Evolutionary conservation across 768 basidiomycete species (phyloP).

Genomic region (Leccinum olivaceopallidum): DNA sequence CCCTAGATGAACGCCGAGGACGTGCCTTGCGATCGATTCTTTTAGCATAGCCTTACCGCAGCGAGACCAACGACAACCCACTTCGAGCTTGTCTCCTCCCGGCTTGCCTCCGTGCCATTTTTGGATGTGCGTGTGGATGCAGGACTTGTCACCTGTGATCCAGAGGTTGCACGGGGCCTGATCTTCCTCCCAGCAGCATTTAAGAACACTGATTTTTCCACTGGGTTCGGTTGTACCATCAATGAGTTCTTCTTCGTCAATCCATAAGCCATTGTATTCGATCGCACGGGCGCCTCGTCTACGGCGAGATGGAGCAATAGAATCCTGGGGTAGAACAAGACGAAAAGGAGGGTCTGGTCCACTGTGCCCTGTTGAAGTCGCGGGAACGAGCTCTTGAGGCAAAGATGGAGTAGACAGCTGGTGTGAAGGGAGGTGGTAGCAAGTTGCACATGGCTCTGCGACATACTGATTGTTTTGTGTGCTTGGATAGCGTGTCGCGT

Average conservation of each 20-base stretch:
- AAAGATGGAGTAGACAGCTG: too few relatives aligned
- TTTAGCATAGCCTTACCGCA: constrained; percentile 23
- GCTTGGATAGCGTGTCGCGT: too few relatives aligned
- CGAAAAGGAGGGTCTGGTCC: too few relatives aligned
- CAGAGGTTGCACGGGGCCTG: constrained; percentile 11
- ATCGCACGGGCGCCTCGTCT: constrained; percentile 5
- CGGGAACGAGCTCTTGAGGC: too few relatives aligned
- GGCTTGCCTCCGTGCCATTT: constrained; percentile 18
- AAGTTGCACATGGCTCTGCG: too few relatives aligned
- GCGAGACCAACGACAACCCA: constrained; percentile 12
- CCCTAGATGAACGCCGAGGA: constrained; percentile 16
- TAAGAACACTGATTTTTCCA: constrained; percentile 9
- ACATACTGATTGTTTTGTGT: too few relatives aligned
- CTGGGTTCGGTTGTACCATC: background rate
- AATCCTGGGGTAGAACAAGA: too few relatives aligned
- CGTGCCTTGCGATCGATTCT: constrained; percentile 24
- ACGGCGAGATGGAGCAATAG: background rate
- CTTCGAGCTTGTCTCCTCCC: constrained; percentile 10
- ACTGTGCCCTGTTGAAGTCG: too few relatives aligned
- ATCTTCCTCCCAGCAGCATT: constrained; percentile 17
- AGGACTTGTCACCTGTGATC: constrained; percentile 19
- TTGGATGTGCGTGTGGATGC: constrained; percentile 16
- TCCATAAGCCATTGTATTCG: constrained; percentile 7
- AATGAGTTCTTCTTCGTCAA: constrained; percentile 18
- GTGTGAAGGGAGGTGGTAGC: too few relatives aligned